A percentile compares a stretch with the other conserved stretches of the same genome.
Evolutionary conservation across 179 eudicot species (phyloP).

Genomic region (Corrigiola litoralis): DNA sequence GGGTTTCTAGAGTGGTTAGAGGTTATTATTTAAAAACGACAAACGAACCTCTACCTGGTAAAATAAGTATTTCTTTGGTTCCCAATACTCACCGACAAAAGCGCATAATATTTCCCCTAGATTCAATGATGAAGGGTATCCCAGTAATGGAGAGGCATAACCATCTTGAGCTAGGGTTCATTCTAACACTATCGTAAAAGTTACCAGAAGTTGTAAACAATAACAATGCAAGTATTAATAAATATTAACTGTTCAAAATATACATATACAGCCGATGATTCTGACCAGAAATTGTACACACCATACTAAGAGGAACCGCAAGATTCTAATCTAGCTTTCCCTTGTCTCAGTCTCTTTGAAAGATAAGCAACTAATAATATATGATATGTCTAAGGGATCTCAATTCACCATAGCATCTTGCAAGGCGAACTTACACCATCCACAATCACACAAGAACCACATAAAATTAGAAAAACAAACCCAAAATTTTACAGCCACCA

Average conservation of each 20-base stretch:
- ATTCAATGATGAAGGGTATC: neutral
- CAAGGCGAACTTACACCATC: neutral
- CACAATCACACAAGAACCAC: too few species aligned
- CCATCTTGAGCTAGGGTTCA: neutral
- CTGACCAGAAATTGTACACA: too few species aligned
- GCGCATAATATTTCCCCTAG: neutral
- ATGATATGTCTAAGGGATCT: neutral
- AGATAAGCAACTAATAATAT: neutral
- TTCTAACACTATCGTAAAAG: neutral
- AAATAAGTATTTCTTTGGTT: neutral
- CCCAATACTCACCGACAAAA: neutral
- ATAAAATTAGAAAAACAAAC: too few species aligned
- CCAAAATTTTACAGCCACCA: neutral
- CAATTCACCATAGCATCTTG: neutral
- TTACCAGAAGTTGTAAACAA: neutral
- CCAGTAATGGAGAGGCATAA: neutral
- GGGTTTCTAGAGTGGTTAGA: neutral
- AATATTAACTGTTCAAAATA: too few species aligned
- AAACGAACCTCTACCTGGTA: neutral
- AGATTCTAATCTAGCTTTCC: neutral
- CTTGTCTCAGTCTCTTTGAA: neutral
- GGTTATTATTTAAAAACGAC: neutral
- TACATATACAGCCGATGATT: too few species aligned
- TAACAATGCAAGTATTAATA: too few species aligned
- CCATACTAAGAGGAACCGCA: neutral